Evolutionary conservation across 129 eudicot genomes (phyloP).

Genomic region (Smallanthus sonchifolius): DNA sequence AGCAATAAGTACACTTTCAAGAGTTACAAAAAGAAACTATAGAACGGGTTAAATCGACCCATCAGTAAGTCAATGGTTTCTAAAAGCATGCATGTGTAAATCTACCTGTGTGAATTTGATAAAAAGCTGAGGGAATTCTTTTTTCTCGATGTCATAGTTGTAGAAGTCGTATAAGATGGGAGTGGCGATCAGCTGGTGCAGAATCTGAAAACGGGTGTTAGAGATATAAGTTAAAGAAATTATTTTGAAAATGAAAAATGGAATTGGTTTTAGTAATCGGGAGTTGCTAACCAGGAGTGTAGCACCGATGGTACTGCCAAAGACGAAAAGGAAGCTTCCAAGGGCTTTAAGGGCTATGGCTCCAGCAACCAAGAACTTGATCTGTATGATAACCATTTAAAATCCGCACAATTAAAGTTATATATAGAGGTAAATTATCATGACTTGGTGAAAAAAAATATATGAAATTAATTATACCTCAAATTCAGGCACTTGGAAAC

Average conservation of each 20-base stretch:
- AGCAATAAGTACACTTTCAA: not conserved
- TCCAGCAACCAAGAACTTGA: conserved; percentile 62
- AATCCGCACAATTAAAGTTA: not conserved
- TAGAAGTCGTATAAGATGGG: conserved; percentile 88
- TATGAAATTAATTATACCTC: conserved; percentile 42
- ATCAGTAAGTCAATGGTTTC: not conserved
- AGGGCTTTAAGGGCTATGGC: conserved; percentile 61
- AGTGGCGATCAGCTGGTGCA: conserved; percentile 62
- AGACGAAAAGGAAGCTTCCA: conserved; percentile 72
- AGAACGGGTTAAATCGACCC: not conserved
- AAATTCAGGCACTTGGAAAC: conserved; percentile 55
- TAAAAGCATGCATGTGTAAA: not conserved
- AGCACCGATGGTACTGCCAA: conserved; percentile 83
- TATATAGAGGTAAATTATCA: not conserved
- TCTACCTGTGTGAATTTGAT: conserved; percentile 71
- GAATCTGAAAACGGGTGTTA: conserved; percentile 36
- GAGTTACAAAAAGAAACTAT: not conserved
- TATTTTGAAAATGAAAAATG: not conserved
- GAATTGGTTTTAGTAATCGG: not conserved
- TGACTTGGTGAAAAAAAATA: not conserved
- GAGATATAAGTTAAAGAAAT: not conserved
- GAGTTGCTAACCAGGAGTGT: conserved; percentile 52
- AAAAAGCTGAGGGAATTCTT: conserved; percentile 65
- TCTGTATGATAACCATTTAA: conserved; percentile 34
- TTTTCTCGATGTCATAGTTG: conserved; percentile 76